A percentile compares a stretch with the other conserved stretches of the same genome.
These are phyloP conservation scores for Leptosphaerulina australis DNA, from an alignment of 2,329 filamentous ascomycete genomes.

Conservation along the genomic window DNA sequence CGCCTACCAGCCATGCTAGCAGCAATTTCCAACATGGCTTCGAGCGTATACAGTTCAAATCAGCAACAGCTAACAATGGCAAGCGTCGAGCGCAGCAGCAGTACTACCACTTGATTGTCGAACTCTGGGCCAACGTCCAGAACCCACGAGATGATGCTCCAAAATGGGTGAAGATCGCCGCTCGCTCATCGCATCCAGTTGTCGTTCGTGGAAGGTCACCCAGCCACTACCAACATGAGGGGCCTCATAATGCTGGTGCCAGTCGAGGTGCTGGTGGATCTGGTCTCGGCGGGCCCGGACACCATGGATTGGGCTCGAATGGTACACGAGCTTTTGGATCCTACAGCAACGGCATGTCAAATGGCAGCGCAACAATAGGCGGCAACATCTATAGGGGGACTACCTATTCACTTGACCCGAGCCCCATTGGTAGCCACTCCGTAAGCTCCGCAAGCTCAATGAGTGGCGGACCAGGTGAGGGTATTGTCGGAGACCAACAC, in stretches of 20 bases:
- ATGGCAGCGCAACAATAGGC: constrained; percentile 40
- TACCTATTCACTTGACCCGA: constrained; percentile 49
- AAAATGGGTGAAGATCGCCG: constrained; percentile 47
- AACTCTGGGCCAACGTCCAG: constrained; percentile 55
- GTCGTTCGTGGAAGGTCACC: constrained; percentile 51
- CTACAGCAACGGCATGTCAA: constrained; percentile 44
- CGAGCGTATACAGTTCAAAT: constrained; percentile 93
- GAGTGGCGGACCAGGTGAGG: constrained; percentile 50
- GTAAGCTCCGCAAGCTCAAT: constrained; percentile 53
- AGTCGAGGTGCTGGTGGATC: constrained; percentile 43
- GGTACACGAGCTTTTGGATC: constrained; percentile 56
- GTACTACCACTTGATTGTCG: constrained; percentile 88
- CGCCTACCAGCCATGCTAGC: constrained; percentile 42
- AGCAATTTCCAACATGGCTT: constrained; percentile 65
- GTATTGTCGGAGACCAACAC: constrained; percentile 51
- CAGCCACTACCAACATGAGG: constrained; percentile 56
- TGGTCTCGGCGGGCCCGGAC: constrained; percentile 39
- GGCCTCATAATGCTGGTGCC: constrained; percentile 48
- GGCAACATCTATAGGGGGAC: constrained; percentile 44
- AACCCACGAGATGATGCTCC: constrained; percentile 35
- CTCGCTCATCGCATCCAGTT: constrained; percentile 45
- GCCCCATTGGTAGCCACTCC: constrained; percentile 50
- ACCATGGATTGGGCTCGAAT: constrained; percentile 70
- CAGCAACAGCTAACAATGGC: constrained; percentile 91
- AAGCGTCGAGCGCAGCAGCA: constrained; percentile 89